Evolutionary conservation across 306 rosid species (phyloP), one percentile per base, ranked within the genome.

Genomic region (Quercus suber): DNA sequence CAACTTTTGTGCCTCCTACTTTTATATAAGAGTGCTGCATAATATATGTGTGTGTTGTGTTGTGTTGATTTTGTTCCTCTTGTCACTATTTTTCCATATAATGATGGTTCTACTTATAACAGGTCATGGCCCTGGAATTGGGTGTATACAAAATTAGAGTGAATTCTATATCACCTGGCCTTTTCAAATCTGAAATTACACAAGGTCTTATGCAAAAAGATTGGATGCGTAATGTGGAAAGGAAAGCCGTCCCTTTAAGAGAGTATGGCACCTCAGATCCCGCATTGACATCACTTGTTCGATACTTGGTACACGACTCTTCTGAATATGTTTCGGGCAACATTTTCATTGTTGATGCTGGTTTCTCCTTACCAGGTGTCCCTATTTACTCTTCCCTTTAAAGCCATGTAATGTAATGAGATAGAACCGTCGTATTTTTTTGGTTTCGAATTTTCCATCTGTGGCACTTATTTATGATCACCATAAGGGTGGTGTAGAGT

Each of bases 51-150:
- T 37, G 43, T 37, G 43, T 37, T 37, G 43, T 37, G 11, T 37
- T 41, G 45, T 41, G 45, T 41, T 41, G 45, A 37, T 37, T 37
- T 37, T 41, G 45, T 41, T 41, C 11, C 7, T 7, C 45, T 41
- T 41, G 45, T 41, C 45, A 41, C 45, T 8, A 41, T 3, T 58
- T 20, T 9, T 8, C 45, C 45, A 8, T 9, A 25, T 10, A 21
- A 15, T 20, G 15, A 1, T 11, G 13, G 25, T 64, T 4, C 51
- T 17, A 31, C 37, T 31, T 19, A 33, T 10, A 18, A 71, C 86
- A 93, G 98, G 85, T 83, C 14, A 89, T 93, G 98, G 98, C 97
- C 56, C 0, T 91, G 80, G 97, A 93, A 83, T 67, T 93, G 78
- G 97, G 98, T 15, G 79, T 1, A 19, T 56, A 90, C 79, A 90